Evolutionary conservation across 495 filamentous ascomycete species (phyloP), one percentile per base, ranked within the genome.

Genomic region (Glutinoglossum americanum): DNA sequence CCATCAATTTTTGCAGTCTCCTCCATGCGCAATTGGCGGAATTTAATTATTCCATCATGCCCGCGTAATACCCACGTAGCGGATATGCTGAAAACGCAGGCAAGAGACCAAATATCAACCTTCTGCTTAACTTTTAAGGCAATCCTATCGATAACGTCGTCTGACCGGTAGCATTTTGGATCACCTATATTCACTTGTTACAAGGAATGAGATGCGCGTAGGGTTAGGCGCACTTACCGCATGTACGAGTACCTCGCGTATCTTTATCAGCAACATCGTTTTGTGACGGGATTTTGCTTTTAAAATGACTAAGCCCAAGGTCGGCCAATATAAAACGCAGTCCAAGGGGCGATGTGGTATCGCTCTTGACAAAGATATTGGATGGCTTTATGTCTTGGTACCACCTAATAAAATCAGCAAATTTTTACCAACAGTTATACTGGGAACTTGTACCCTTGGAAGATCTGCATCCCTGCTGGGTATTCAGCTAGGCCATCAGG

Each of bases 21-120:
- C 0, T 19, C 49, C 53, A n/a, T 51, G 0, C 74, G 71, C 8
- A 57, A 55, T 3, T 61, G 35, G 4, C 62, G 65, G 59, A 74
- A 76, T 6, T 68, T 60, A 0, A 28, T 65, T 65, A 37, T 13
- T 5, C 37, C 37, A 8, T 17, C 13, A 41, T 8, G 37, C 17
- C 37, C 37, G 15, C 17, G 17, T 5, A 41, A 2, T 8, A 41
- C 37, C 37, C 37, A 41, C 17, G 15, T 41, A 41, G 15, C 37
- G 7, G 64, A 70, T 60, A 74, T 71, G 49, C 72, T 75, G 21
- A 67, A 64, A n/a, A 75, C 64, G 58, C 71, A 71, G 1, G 71
- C 72, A 10, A 74, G 61, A 0, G 72, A 71, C 68, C 72, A 76
- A 9, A 75, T 70, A 57, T 75, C 74, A 35, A 69, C 64, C 23